Percentiles rank a stretch among this genome's conserved stretches.
Conservation (phyloP, 2,329 filamentous ascomycete species). For the Penicillium italicum region DNA sequence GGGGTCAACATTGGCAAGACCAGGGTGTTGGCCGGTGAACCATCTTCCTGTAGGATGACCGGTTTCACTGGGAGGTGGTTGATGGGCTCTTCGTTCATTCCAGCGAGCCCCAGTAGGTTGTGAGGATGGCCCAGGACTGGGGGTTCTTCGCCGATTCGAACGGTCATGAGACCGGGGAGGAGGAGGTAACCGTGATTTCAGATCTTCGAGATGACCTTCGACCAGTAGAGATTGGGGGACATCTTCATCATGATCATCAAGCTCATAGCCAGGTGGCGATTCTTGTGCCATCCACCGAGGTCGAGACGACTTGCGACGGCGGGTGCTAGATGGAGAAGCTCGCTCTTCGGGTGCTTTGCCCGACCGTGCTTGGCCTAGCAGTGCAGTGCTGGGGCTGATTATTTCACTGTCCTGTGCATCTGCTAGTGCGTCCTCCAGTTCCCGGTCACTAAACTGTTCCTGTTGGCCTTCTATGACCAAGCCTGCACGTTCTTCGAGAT, state of each 20-base stretch:
- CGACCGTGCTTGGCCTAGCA: constrained; percentile 33
- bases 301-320: constrained; percentile 29
- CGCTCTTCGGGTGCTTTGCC: constrained; percentile 17
- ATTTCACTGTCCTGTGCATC: constrained; percentile 50
- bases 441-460: constrained; percentile 53
- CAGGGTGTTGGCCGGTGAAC: constrained; percentile 30
- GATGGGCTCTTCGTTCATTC: constrained; percentile 48
- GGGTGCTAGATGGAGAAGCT: constrained; percentile 19
- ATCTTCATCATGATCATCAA: constrained; percentile 58
- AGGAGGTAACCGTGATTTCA: constrained; percentile 38
- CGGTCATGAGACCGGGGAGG: constrained; percentile 31
- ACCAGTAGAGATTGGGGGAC: constrained; percentile 62
- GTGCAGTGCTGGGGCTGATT: constrained; percentile 43
- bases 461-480: constrained; percentile 49
- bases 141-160: constrained; percentile 19
- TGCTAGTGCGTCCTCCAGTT: constrained; percentile 55
- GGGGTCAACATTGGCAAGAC: constrained; percentile 50
- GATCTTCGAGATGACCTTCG: constrained; percentile 47
- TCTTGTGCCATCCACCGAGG: constrained; percentile 31
- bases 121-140: constrained; percentile 41
- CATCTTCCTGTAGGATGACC: constrained; percentile 24
- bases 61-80: constrained; percentile 28
- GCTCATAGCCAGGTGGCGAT: constrained; percentile 33
- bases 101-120: constrained; percentile 48
- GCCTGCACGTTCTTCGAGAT: constrained; percentile 46